Evolutionary conservation across 2,329 filamentous ascomycete genomes (phyloP), one percentile per base, ranked within the genome.

Genomic region (Cercospora sp.): DNA sequence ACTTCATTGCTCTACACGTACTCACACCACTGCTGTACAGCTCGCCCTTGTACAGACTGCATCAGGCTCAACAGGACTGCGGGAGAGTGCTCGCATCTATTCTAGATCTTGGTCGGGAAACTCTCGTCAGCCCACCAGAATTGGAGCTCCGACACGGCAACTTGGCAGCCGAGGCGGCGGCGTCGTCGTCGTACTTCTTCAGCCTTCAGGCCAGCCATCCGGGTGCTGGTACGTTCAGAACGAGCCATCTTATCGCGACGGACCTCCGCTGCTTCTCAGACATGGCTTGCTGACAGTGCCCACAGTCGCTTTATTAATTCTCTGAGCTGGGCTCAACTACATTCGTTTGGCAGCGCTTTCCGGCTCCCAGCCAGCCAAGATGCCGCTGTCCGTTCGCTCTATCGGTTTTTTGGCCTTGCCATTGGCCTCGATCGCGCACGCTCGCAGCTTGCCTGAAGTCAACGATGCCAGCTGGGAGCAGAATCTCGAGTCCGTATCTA

Each of bases 401-500:
- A 73, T 82, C 36, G 69, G 82, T 36, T 66, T 78, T 28, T 71
- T 80, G 48, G 74, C 77, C 36, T 74, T 81, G 60, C 79, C 80
- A 18, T 68, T 82, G 60, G 74, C 78, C 30, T 77, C 77, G 65
- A 75, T 79, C 53, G 69, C 51, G 72, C 72, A 69, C 75, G 63
- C 67, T 75, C 60, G 67, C 31, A 65, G 28, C 33, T 39, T 68
- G 60, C 59, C 67, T 62, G 48, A 70, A 64, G 67, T 72, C 28
- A 73, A 76, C 67, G 60, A 60, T 20, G 42, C 63, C 64, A 74
- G 75, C 53, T 86, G 90, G 79, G 82, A 85, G 70, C 83, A 87
- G 67, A 78, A 89, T 64, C 79, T 90, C 64, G 81, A 85, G 69
- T 82, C 83, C 26, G 80, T 89, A 65, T 86, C 89, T 23, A 84